Conservation (phyloP, 2,329 filamentous ascomycete genomes). For the Diplodia corticola region DNA sequence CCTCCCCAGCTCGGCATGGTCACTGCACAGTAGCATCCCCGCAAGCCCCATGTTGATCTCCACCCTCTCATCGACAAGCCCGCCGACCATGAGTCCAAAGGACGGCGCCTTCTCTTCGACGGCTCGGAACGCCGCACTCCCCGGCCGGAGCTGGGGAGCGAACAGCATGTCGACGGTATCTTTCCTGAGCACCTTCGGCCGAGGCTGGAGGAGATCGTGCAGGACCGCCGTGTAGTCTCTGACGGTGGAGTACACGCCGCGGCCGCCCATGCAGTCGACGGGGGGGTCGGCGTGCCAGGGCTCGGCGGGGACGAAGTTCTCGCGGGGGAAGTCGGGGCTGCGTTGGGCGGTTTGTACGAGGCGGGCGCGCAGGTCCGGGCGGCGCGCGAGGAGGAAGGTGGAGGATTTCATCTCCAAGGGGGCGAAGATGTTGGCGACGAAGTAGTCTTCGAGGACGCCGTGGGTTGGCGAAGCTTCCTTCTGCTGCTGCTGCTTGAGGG, state of each 20-base stretch:
- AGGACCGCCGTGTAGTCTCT: neutral
- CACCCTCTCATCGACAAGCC: slow-evolving; percentile 25
- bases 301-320: neutral
- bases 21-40: slow-evolving; percentile 30
- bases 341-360: slow-evolving; percentile 29
- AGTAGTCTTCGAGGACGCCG: slow-evolving; percentile 28
- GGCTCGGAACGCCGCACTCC: slow-evolving; percentile 12
- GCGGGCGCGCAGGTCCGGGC: neutral
- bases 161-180: slow-evolving; percentile 4
- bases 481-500: neutral
- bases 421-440: slow-evolving; percentile 31
- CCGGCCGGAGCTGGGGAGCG: slow-evolving; percentile 24
- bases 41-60: slow-evolving; percentile 32
- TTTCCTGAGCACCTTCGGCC: slow-evolving; percentile 26
- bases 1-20: neutral
- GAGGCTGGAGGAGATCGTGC: slow-evolving; percentile 24
- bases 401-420: slow-evolving; percentile 29
- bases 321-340: slow-evolving; percentile 26
- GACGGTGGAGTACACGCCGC: neutral
- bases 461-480: neutral
- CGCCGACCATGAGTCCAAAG: slow-evolving; percentile 28
- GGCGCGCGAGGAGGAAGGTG: slow-evolving; percentile 26
- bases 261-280: neutral
- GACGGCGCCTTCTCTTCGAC: slow-evolving; percentile 25
- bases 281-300: neutral